These are phyloP conservation scores for Anisodus tanguticus DNA, from an alignment of 257 asterid genomes.

Conservation along the genomic window DNA sequence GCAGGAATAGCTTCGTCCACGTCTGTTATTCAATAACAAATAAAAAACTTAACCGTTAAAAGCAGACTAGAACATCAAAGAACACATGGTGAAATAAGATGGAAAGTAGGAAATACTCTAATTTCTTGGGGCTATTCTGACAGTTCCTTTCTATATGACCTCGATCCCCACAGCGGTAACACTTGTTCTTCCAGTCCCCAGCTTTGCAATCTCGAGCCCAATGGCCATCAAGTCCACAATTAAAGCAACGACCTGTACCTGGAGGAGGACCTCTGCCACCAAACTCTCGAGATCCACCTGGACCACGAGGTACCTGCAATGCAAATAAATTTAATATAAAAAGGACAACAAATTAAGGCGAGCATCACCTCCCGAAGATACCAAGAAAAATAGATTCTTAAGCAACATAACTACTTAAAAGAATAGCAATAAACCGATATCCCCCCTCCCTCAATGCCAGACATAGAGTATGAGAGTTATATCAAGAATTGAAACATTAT, in stretches of 20 bases:
- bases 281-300: slow-evolving; percentile 67
- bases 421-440: background rate
- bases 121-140: slow-evolving; percentile 55
- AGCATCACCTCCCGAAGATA: background rate
- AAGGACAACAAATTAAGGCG: background rate
- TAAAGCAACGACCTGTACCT: slow-evolving; percentile 69
- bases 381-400: background rate
- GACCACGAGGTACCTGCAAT: slow-evolving; percentile 60
- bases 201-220: slow-evolving; percentile 74
- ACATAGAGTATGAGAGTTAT: background rate
- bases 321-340: slow-evolving; percentile 13
- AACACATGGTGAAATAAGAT: background rate
- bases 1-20: slow-evolving; percentile 57
- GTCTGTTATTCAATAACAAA: slow-evolving; percentile 34
- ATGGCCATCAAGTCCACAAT: slow-evolving; percentile 69
- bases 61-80: background rate
- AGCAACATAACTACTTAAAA: background rate
- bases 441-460: background rate
- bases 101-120: slow-evolving; percentile 38
- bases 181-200: slow-evolving; percentile 75
- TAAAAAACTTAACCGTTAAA: background rate
- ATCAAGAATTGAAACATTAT: background rate
- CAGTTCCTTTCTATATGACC: slow-evolving; percentile 68
- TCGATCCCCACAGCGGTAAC: slow-evolving; percentile 69
- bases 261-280: slow-evolving; percentile 66